phyloP scores from a whole-genome alignment of 2,329 filamentous ascomycete genomes.

The Fusarium sp. region DNA sequence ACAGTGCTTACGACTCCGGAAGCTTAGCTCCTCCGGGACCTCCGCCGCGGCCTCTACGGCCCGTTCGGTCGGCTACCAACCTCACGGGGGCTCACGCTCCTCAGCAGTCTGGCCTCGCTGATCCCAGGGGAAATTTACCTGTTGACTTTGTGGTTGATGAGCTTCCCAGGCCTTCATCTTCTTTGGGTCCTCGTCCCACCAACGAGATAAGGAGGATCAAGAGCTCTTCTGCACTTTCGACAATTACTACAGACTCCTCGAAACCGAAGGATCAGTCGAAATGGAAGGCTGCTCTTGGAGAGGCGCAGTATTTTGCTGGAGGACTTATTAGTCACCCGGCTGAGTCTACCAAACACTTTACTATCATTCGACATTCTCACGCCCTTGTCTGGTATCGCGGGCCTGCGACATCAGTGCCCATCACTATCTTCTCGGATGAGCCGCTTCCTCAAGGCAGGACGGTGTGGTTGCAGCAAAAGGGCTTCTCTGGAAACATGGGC shows the following conservation, averaged over 20 bases:
- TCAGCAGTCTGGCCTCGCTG: constrained; percentile 36
- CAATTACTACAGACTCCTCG: constrained; percentile 13
- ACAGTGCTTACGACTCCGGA: constrained; percentile 22
- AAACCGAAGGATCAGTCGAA: constrained; percentile 41
- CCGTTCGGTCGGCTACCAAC: constrained; percentile 42
- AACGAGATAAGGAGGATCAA: constrained; percentile 47
- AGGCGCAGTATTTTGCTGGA: constrained; percentile 74
- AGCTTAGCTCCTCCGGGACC: constrained; percentile 32
- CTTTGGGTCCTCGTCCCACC: constrained; percentile 20
- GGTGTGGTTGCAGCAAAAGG: constrained; percentile 76
- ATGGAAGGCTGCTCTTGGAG: constrained; percentile 64
- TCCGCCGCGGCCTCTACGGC: constrained; percentile 37
- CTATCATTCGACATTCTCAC: constrained; percentile 74
- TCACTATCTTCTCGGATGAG: constrained; percentile 72
- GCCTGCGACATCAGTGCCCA: constrained; percentile 69
- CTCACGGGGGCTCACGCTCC: constrained; percentile 39
- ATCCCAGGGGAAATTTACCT: constrained; percentile 27
- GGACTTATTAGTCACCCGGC: constrained; percentile 72
- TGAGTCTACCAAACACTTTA: constrained; percentile 74
- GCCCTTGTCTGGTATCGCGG: constrained; percentile 76
- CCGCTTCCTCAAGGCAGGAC: constrained; percentile 68
- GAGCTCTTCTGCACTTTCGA: constrained; percentile 48
- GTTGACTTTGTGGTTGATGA: constrained; percentile 44
- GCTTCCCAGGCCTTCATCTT: constrained; percentile 25
- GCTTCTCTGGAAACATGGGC: constrained; percentile 75